phyloP scores from a whole-genome alignment of 768 basidiomycete species.

The Tulasnella sp. region DNA sequence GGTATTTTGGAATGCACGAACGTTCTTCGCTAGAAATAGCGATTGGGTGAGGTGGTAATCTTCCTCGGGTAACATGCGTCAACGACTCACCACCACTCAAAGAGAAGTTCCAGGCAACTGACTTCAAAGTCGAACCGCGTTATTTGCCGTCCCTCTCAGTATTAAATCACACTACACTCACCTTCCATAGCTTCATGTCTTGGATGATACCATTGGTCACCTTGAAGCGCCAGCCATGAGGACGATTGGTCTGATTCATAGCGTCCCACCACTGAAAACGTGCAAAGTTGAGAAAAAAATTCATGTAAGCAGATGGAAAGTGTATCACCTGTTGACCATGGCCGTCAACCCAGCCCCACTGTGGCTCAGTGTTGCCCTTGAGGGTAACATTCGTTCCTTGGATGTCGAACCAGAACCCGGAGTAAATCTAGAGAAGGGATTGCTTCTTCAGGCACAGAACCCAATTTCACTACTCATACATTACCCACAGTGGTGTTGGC shows the following conservation, averaged over 20 bases:
- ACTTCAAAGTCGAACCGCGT: constrained; percentile 32
- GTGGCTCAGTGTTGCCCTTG: constrained; percentile 36
- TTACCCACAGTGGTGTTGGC: constrained; percentile 46
- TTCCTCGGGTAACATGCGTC: too few relatives aligned
- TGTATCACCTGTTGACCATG: constrained; percentile 40
- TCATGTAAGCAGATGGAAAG: constrained; percentile 4
- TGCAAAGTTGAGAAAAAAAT: not conserved
- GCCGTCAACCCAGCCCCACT: constrained; percentile 40
- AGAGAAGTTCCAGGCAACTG: constrained; percentile 53
- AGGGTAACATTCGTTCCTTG: constrained; percentile 33
- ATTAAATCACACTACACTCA: not conserved
- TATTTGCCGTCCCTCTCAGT: not conserved
- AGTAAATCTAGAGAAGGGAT: not conserved
- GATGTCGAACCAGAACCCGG: constrained; percentile 11
- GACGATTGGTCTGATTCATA: constrained; percentile 33
- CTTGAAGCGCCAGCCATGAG: constrained; percentile 43
- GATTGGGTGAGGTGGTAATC: not conserved
- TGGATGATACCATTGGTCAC: constrained; percentile 37
- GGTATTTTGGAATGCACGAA: constrained; percentile 47
- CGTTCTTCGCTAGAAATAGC: constrained; percentile 35
- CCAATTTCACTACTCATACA: constrained; percentile 41
- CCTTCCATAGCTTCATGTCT: constrained; percentile 41
- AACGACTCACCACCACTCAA: constrained; percentile 30
- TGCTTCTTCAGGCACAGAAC: not conserved
- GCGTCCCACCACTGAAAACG: constrained; percentile 24